A percentile compares a stretch with the other conserved stretches of the same genome.
Conservation (phyloP, 1,139 yeast species). For the Nakaseomyces glabratus region DNA sequence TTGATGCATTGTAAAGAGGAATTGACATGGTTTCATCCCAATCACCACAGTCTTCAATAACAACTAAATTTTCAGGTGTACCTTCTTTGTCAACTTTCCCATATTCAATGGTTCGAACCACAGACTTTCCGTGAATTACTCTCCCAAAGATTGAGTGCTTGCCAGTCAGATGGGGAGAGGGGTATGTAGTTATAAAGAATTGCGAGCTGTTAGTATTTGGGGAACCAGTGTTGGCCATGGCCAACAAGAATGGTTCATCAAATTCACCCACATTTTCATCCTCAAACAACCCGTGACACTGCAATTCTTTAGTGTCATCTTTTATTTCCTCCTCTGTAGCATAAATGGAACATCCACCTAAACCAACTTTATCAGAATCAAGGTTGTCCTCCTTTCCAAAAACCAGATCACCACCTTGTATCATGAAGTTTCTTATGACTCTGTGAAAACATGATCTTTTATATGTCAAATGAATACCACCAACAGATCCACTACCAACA, state of each 20-base stretch:
- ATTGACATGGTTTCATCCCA: conserved; percentile 47
- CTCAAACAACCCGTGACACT: conserved; percentile 37
- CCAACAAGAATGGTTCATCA: conserved; percentile 44
- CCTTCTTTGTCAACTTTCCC: conserved; percentile 42
- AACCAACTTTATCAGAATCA: conserved; percentile 40
- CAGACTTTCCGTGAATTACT: conserved; percentile 56
- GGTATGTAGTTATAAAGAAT: conserved; percentile 66
- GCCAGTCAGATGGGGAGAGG: conserved; percentile 65
- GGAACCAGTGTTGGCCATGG: conserved; percentile 65
- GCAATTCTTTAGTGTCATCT: conserved; percentile 11
- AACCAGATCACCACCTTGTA: conserved; percentile 68
- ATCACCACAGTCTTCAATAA: conserved; percentile 54
- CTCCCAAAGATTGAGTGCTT: conserved; percentile 74
- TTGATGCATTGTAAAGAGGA: conserved; percentile 56
- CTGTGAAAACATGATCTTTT: conserved; percentile 51
- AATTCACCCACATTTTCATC: conserved; percentile 51
- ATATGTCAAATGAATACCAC: conserved; percentile 30
- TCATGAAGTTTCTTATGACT: conserved; percentile 63
- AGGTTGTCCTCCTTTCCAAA: conserved; percentile 29
- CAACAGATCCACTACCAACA: conserved; percentile 32
- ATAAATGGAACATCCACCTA: conserved; percentile 45
- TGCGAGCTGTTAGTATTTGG: conserved; percentile 59
- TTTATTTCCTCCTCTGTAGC: conserved; percentile 25
- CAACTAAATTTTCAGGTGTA: conserved; percentile 36
- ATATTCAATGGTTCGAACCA: conserved; percentile 55